Percentiles rank a stretch among this genome's conserved stretches.
Evolutionary conservation across 2,329 filamentous ascomycete species (phyloP).

Genomic region (Thielaviopsis ethacetica): DNA sequence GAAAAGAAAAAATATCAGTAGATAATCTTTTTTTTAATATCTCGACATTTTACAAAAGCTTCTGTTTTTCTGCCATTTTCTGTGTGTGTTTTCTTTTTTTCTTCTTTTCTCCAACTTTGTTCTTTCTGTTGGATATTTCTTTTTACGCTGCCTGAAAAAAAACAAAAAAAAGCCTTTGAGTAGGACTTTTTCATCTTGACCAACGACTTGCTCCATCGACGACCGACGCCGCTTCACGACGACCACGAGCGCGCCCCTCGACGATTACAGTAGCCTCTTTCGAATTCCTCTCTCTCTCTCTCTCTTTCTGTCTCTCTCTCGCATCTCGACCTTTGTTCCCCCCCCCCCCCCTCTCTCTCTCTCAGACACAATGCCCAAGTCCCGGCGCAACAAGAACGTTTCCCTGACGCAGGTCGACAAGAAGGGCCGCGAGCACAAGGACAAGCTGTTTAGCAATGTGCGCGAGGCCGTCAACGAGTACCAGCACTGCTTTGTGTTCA

Average conservation of each 20-base stretch:
- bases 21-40: background rate
- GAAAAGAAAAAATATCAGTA: background rate
- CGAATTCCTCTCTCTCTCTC: too few relatives aligned
- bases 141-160: too few relatives aligned
- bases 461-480: conserved; percentile 73
- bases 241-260: too few relatives aligned
- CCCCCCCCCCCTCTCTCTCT: background rate
- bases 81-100: too few relatives aligned
- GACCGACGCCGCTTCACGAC: too few relatives aligned
- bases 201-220: background rate
- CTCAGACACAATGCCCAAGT: conserved; percentile 64
- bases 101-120: background rate
- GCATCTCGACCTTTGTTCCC: too few relatives aligned
- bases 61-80: too few relatives aligned
- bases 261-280: too few relatives aligned
- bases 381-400: conserved; percentile 77
- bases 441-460: conserved; percentile 75
- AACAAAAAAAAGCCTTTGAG: background rate
- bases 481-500: conserved; percentile 84
- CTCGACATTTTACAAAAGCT: background rate
- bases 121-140: background rate
- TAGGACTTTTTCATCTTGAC: background rate
- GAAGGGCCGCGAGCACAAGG: conserved; percentile 83
- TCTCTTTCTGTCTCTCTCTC: too few relatives aligned
- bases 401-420: conserved; percentile 84